Conservation (phyloP, 1,284 basidiomycete species). For the Phellopilus nigrolimitatus region DNA sequence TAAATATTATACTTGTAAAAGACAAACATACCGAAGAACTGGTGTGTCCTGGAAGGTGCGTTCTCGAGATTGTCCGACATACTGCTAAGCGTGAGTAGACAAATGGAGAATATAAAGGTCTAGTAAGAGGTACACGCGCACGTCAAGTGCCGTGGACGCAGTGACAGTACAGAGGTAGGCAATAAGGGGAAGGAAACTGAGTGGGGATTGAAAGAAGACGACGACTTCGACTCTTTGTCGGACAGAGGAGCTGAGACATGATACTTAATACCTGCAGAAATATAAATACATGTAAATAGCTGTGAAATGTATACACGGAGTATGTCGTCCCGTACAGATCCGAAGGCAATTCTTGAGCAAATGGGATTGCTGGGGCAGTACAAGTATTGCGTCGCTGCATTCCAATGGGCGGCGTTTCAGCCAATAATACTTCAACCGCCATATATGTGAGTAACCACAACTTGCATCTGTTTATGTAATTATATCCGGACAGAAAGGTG, state of each 20-base stretch:
- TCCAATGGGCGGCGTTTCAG: neutral
- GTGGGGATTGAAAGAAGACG: slow-evolving; percentile 24
- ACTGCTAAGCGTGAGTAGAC: no score
- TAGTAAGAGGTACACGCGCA: slow-evolving; percentile 2
- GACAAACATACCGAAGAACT: slow-evolving; percentile 25
- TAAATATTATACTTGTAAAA: neutral
- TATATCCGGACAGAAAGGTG: no score
- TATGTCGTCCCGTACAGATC: slow-evolving; percentile 7
- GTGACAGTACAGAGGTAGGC: neutral
- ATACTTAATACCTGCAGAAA: neutral
- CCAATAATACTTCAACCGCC: no score
- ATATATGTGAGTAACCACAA: no score
- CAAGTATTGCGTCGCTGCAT: no score
- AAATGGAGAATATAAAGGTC: neutral
- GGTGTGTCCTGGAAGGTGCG: slow-evolving; percentile 16
- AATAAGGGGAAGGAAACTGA: slow-evolving; percentile 21
- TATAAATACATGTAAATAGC: neutral
- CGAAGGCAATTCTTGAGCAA: no score
- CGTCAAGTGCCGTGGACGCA: no score
- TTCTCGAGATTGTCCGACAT: slow-evolving; percentile 7
- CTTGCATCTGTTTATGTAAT: no score
- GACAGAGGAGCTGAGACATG: no score
- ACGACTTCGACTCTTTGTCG: neutral
- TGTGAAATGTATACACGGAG: neutral
- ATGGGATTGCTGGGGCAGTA: no score